Base-by-base conservation (phyloP, 2,329 filamentous ascomycete genomes). In the Chaetomiaceae sp. region DNA sequence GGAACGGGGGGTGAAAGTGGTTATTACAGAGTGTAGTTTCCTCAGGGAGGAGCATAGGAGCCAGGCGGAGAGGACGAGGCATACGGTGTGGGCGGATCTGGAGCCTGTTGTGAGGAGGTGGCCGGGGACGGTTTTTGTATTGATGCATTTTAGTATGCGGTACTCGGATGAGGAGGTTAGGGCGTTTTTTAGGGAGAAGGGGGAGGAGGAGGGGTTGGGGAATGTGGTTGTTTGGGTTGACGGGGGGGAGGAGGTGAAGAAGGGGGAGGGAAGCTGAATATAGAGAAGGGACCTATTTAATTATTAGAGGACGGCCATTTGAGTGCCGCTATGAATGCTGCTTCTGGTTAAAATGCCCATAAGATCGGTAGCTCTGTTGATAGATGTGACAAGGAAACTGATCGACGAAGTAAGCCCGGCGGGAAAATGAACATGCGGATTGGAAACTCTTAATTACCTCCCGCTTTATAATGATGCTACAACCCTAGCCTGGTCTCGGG, bases 11-110 rank as follows among this genome's bases (percentile, higher is more conserved):
- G 68, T 77, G 14, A 66, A 70, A 6, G 73, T 77, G 5, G 74
- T 78, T 47, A 73, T 78, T 34, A 76, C 74, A 0, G 75, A 78
- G 63, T 78, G 75, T 60, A 77, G 73, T 52, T 78, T 78, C 56
- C 50, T 78, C 27, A 66, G 66, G 27, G 70, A 73, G 36, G 67
- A 71, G 58, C 75, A 78, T 59, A 63, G 68, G 17, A 63, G 60
- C 2, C 74, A 76, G 64, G 74, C 75, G 1, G 67, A 64, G 9
- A 71, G 70, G 64, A 77, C 75, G 5, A 75, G 75, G 60, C 75
- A 78, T 55, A 78, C 75, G 0, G 61, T 70, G 23, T 78, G 75
- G 75, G 58, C 58, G 14, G 75, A 78, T 38, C 59, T 78, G 40
- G 75, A 77, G 57, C 64, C 61, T 15, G 71, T 77, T 4, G 65